These are phyloP conservation scores for Dryadomyces sulphureus DNA, from an alignment of 2,329 filamentous ascomycete species.

Conservation along the genomic window DNA sequence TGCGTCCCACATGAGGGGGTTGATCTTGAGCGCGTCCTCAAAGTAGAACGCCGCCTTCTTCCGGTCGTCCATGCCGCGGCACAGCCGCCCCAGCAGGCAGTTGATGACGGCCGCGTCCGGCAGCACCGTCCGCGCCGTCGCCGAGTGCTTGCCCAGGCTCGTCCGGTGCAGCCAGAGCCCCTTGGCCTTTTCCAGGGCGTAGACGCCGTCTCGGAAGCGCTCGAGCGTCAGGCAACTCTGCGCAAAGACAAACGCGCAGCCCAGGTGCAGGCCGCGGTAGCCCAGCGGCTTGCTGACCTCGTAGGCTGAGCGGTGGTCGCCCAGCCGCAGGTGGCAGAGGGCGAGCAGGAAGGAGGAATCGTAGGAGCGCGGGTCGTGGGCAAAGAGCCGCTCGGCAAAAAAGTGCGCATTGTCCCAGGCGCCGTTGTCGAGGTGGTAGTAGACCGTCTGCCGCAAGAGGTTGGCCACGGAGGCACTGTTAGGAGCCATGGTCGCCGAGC, in stretches of 20 bases:
- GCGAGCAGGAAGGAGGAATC: conserved; percentile 76
- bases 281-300: conserved; percentile 63
- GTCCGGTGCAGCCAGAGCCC: conserved; percentile 61
- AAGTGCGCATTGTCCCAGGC: conserved; percentile 84
- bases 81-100: conserved; percentile 76
- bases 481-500: conserved; percentile 32
- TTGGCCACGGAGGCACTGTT: conserved; percentile 32
- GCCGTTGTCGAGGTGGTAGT: conserved; percentile 76
- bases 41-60: conserved; percentile 76
- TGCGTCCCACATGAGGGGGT: conserved; percentile 97
- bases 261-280: conserved; percentile 59
- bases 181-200: conserved; percentile 69
- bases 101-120: conserved; percentile 77
- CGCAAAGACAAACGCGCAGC: conserved; percentile 83
- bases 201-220: conserved; percentile 65
- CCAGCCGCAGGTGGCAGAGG: conserved; percentile 69
- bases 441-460: conserved; percentile 42
- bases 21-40: conserved; percentile 74
- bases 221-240: conserved; percentile 74
- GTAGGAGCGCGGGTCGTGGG: conserved; percentile 65
- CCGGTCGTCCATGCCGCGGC: conserved; percentile 66
- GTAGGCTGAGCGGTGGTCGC: conserved; percentile 73
- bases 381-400: conserved; percentile 72
- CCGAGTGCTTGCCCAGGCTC: conserved; percentile 69
- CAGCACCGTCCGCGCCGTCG: conserved; percentile 55